Conservation (phyloP, 805 yeast genomes). For the Candida boleticola region DNA sequence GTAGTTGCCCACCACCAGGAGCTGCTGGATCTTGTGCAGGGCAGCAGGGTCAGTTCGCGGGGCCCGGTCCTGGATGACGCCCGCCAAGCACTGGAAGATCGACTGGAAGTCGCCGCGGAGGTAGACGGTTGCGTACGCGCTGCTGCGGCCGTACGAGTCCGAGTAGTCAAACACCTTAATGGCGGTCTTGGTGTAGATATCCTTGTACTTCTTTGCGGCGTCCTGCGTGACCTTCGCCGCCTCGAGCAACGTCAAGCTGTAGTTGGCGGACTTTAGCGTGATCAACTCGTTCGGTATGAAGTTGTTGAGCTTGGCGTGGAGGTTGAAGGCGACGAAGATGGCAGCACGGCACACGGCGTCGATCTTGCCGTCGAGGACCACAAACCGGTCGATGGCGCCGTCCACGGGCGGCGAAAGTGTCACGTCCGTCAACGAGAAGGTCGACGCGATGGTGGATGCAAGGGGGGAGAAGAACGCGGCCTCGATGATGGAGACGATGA, state of each 20-base stretch:
- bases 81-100: slow-evolving; percentile 14
- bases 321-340: slow-evolving; percentile 23
- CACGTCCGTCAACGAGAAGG: slow-evolving; percentile 14
- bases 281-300: slow-evolving; percentile 17
- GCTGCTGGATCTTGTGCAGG: slow-evolving; percentile 8
- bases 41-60: background rate
- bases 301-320: slow-evolving; percentile 26
- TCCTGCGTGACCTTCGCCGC: background rate
- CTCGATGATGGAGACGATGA: slow-evolving; percentile 13
- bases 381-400: slow-evolving; percentile 29
- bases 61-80: background rate
- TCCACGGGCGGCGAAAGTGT: slow-evolving; percentile 18
- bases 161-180: slow-evolving; percentile 4
- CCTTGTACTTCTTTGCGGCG: background rate
- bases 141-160: background rate
- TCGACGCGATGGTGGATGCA: background rate
- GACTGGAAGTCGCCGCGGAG: slow-evolving; percentile 20
- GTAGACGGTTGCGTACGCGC: slow-evolving; percentile 4
- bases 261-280: slow-evolving; percentile 34
- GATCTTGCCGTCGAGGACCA: slow-evolving; percentile 28
- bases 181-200: background rate
- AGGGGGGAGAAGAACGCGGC: background rate
- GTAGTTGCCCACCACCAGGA: slow-evolving; percentile 13
- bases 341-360: slow-evolving; percentile 21
- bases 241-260: slow-evolving; percentile 12